A percentile compares a stretch with the other conserved stretches of the same genome.
Evolutionary conservation across 2,329 filamentous ascomycete genomes (phyloP).

Genomic region (Xenosphaeropsis pyriputrescens): DNA sequence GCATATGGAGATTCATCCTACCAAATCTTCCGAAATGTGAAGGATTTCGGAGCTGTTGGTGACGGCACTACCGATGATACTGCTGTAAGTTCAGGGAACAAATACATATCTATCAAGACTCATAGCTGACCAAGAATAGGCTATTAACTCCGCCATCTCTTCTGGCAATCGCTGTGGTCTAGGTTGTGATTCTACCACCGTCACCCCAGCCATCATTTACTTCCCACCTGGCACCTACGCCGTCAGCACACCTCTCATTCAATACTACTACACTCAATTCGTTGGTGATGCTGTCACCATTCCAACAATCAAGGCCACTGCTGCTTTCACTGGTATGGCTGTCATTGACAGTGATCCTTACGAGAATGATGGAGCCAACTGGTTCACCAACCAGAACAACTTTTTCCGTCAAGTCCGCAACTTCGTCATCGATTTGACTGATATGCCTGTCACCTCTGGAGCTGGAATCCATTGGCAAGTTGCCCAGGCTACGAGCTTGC

Average conservation of each 20-base stretch:
- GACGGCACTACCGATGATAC: conserved; percentile 69
- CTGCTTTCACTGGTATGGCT: conserved; percentile 69
- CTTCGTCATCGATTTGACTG: conserved; percentile 63
- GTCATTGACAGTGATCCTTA: conserved; percentile 87
- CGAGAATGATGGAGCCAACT: conserved; percentile 49
- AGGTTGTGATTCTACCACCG: conserved; percentile 71
- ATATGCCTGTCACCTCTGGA: conserved; percentile 41
- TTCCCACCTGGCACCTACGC: conserved; percentile 81
- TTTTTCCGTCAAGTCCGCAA: conserved; percentile 77
- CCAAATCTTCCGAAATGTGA: conserved; percentile 64
- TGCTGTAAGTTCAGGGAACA: neutral
- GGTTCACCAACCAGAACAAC: conserved; percentile 70
- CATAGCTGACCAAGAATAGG: conserved; percentile 21
- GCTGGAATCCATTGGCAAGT: conserved; percentile 77
- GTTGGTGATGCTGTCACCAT: conserved; percentile 62
- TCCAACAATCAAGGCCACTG: conserved; percentile 61
- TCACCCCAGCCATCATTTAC: conserved; percentile 77
- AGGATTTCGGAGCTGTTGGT: conserved; percentile 60
- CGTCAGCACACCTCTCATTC: conserved; percentile 64
- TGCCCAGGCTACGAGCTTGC: conserved; percentile 66
- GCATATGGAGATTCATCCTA: conserved; percentile 33
- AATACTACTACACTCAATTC: conserved; percentile 89
- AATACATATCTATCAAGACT: neutral
- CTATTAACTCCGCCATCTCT: conserved; percentile 74
- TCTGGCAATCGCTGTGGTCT: conserved; percentile 67